Percentiles rank a stretch among this genome's conserved stretches.
Evolutionary conservation across 2,329 filamentous ascomycete species (phyloP).

Genomic region (Neopestalotiopsis rosae): DNA sequence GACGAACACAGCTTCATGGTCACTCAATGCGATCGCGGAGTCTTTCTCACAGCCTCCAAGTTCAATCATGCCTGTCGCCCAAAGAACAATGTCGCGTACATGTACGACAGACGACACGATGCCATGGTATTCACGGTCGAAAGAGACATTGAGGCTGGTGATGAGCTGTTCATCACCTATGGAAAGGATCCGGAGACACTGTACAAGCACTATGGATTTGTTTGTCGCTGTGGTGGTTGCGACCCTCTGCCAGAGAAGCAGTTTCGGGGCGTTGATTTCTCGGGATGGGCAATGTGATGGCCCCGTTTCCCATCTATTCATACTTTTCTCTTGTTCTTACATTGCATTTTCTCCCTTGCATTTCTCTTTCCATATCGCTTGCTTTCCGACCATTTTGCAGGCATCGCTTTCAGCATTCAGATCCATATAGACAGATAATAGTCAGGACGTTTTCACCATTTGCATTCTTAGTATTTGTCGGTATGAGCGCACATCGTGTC

Average conservation of each 20-base stretch:
- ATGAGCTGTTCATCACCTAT: slow-evolving; percentile 60
- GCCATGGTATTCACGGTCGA: slow-evolving; percentile 48
- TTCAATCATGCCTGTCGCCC: slow-evolving; percentile 64
- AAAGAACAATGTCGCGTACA: slow-evolving; percentile 48
- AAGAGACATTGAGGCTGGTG: slow-evolving; percentile 44
- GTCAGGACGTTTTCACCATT: too few species aligned
- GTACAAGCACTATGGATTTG: slow-evolving; percentile 55
- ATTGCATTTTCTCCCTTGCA: too few species aligned
- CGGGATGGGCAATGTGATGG: neutral
- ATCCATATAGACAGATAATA: too few species aligned
- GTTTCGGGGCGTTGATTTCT: slow-evolving; percentile 11
- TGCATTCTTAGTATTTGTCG: too few species aligned
- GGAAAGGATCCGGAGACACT: slow-evolving; percentile 42
- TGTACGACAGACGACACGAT: slow-evolving; percentile 39
- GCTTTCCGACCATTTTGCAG: too few species aligned
- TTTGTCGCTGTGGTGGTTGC: slow-evolving; percentile 57
- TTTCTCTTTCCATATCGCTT: too few species aligned
- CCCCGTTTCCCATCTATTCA: neutral
- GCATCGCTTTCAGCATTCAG: too few species aligned
- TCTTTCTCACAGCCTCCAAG: slow-evolving; percentile 57
- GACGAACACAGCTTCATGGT: neutral
- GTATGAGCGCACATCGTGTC: too few species aligned
- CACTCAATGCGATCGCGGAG: slow-evolving; percentile 30
- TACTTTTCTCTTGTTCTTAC: neutral
- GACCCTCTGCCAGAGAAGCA: slow-evolving; percentile 23